Evolutionary conservation across 306 rosid species (phyloP).

Genomic region (Boehmeria nivea): DNA sequence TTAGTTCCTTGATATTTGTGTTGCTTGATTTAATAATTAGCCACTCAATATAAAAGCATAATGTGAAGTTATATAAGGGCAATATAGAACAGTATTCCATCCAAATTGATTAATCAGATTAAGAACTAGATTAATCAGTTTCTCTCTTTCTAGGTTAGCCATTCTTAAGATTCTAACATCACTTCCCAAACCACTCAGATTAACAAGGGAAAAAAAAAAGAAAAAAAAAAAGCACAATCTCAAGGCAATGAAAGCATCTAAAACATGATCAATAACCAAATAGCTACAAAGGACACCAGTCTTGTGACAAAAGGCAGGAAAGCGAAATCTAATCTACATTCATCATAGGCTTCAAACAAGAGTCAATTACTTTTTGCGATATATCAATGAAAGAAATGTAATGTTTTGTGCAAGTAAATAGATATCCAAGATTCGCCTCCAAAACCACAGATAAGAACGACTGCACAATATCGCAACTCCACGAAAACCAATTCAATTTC

Average conservation of each 20-base stretch:
- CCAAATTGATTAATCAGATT: not conserved
- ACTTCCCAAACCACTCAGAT: too few relatives aligned
- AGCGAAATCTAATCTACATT: too few relatives aligned
- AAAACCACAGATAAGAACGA: not conserved
- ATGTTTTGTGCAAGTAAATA: too few relatives aligned
- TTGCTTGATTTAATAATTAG: not conserved
- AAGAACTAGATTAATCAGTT: not conserved
- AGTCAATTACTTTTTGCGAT: too few relatives aligned
- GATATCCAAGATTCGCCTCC: not conserved
- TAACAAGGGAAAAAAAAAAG: too few relatives aligned
- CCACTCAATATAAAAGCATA: not conserved
- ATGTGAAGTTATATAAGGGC: not conserved
- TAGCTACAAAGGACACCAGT: too few relatives aligned
- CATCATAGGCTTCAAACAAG: too few relatives aligned
- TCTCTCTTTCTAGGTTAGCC: not conserved
- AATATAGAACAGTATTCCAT: not conserved
- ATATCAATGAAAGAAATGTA: too few relatives aligned
- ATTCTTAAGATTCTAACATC: too few relatives aligned
- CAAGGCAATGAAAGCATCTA: not conserved
- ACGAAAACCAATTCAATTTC: not conserved
- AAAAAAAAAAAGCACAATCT: too few relatives aligned
- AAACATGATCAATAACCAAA: not conserved
- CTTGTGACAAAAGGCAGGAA: too few relatives aligned
- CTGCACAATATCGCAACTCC: not conserved
- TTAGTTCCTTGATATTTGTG: not conserved